phyloP scores from a whole-genome alignment of 163 green algal genomes.

The Chlamydomonas reinhardtii region DNA sequence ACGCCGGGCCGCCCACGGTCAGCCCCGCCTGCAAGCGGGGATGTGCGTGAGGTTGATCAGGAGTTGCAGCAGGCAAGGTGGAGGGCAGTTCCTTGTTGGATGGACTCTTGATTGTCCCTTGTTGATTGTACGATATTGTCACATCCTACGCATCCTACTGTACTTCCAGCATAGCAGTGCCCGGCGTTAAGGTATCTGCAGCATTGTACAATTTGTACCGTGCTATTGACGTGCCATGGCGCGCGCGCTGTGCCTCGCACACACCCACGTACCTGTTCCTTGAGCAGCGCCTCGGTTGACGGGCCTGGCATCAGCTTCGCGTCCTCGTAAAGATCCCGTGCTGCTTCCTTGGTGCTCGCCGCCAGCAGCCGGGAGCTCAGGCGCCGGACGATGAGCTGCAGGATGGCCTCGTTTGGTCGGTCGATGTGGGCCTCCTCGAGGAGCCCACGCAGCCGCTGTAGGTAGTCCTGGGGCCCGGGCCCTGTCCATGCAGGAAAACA shows the following conservation, averaged over 20 bases:
- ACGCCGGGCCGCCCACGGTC: constrained; percentile 6
- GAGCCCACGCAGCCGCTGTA: neutral
- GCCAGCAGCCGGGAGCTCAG: neutral
- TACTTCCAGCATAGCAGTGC: too few species aligned
- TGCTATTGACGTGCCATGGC: too few species aligned
- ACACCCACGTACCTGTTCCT: neutral
- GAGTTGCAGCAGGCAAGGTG: too few species aligned
- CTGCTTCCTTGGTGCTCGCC: neutral
- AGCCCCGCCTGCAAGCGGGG: neutral
- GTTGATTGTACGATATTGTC: too few species aligned
- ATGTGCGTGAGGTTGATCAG: too few species aligned
- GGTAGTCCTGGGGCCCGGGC: neutral
- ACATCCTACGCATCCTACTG: too few species aligned
- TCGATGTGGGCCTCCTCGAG: neutral
- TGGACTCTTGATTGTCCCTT: too few species aligned
- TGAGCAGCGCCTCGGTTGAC: neutral
- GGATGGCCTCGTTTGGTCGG: neutral
- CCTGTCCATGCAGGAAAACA: too few species aligned
- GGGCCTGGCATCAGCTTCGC: constrained; percentile 1
- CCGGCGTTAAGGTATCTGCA: too few species aligned
- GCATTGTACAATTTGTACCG: too few species aligned
- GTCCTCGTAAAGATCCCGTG: neutral
- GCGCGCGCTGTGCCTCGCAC: too few species aligned
- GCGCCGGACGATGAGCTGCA: neutral
- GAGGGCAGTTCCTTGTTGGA: too few species aligned